Evolutionary conservation across 768 basidiomycete genomes (phyloP).

Genomic region (Tricholoma matsutake): DNA sequence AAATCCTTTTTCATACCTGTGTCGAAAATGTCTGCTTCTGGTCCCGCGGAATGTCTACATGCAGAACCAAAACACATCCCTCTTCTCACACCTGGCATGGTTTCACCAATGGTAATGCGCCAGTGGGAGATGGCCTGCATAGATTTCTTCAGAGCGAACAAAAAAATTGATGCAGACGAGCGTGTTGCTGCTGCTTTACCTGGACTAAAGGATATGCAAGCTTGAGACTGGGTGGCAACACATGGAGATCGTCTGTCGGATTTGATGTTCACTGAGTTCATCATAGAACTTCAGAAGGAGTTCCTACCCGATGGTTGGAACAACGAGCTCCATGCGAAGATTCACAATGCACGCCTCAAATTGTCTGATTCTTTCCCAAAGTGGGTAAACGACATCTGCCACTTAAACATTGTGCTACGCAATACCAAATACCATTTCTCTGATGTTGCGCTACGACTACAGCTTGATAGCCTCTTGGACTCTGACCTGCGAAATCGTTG

Average conservation of each 20-base stretch:
- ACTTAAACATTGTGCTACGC: background rate
- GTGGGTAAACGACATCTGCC: background rate
- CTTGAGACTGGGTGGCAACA: background rate
- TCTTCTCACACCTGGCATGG: no score
- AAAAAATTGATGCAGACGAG: background rate
- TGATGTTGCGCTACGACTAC: background rate
- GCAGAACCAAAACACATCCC: no score
- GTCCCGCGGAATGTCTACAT: no score
- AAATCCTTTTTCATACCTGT: no score
- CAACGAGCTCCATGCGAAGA: background rate
- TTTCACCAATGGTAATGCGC: no score
- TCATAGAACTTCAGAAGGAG: background rate
- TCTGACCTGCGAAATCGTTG: background rate
- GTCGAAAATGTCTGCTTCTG: no score
- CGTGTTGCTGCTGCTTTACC: background rate
- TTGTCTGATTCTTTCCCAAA: no score
- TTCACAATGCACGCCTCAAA: background rate
- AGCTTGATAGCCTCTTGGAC: background rate
- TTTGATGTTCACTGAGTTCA: background rate
- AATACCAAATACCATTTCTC: background rate
- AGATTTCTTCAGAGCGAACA: no score
- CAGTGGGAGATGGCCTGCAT: no score
- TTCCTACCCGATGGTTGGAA: background rate
- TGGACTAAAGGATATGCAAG: background rate
- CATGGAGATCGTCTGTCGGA: background rate